Conservation (phyloP, 176 grass and related monocot species). For the Cenchrus fungigraminus region DNA sequence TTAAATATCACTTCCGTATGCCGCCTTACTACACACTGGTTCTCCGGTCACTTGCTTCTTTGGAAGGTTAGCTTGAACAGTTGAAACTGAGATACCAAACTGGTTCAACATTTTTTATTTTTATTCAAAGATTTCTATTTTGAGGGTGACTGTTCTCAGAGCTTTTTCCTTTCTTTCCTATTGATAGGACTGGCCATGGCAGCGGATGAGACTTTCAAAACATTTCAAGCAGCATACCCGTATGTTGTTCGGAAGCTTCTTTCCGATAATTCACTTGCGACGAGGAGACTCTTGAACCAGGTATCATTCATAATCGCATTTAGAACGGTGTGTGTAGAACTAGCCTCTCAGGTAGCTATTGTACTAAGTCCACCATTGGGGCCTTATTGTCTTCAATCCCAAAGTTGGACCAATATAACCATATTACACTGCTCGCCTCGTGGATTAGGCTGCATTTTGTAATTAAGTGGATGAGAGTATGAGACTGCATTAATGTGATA, state of each 20-base stretch:
- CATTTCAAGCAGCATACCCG: slow-evolving; percentile 79
- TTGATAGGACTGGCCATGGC: slow-evolving; percentile 64
- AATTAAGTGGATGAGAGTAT: neutral
- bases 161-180: slow-evolving; percentile 25
- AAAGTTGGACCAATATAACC: neutral
- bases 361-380: neutral
- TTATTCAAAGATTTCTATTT: slow-evolving; percentile 1
- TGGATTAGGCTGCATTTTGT: neutral
- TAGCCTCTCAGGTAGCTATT: neutral
- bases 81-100: slow-evolving; percentile 17
- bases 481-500: neutral
- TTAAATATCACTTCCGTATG: slow-evolving; percentile 95
- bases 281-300: slow-evolving; percentile 69
- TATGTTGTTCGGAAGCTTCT: slow-evolving; percentile 76
- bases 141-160: neutral
- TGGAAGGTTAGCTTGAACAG: slow-evolving; percentile 69
- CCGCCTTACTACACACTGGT: slow-evolving; percentile 90
- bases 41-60: slow-evolving; percentile 89
- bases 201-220: slow-evolving; percentile 68
- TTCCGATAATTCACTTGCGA: slow-evolving; percentile 67
- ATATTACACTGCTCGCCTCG: neutral
- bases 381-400: slow-evolving; percentile 10
- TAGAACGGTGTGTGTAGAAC: slow-evolving; percentile 4
- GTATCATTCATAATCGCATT: slow-evolving; percentile 39
- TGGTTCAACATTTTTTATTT: slow-evolving; percentile 1